phyloP scores from a whole-genome alignment of 2,329 filamentous ascomycete genomes.

The Piedraia hortae region DNA sequence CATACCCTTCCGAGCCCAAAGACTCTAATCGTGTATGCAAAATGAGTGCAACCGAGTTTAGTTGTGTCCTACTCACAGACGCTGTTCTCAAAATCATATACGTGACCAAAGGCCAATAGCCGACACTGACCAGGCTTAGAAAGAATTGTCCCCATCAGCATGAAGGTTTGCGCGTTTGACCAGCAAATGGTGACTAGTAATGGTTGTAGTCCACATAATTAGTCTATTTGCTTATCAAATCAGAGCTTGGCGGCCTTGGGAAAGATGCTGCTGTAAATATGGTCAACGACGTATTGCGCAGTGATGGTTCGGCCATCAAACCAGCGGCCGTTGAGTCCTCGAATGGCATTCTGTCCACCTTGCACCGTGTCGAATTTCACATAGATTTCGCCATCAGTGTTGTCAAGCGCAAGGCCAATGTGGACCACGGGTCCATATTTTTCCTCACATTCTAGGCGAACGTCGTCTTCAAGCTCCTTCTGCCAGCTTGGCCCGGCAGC shows the following conservation, averaged over 20 bases:
- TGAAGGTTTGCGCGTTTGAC: neutral
- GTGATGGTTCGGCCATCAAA: conserved; percentile 85
- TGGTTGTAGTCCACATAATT: neutral
- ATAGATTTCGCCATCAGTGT: conserved; percentile 90
- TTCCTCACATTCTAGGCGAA: conserved; percentile 70
- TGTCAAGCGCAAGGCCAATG: conserved; percentile 52
- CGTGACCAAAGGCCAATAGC: no score
- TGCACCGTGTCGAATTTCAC: conserved; percentile 93
- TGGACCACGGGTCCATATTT: conserved; percentile 97
- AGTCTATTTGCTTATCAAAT: conserved; percentile 1
- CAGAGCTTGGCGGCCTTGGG: conserved; percentile 10
- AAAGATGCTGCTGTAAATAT: conserved; percentile 45
- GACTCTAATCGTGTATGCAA: no score
- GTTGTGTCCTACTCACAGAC: neutral
- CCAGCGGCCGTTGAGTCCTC: conserved; percentile 85
- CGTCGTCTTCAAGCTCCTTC: conserved; percentile 82
- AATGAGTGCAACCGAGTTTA: neutral
- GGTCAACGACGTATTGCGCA: conserved; percentile 87
- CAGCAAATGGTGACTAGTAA: neutral
- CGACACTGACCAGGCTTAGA: neutral
- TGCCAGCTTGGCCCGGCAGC: conserved; percentile 65
- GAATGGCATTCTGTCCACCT: conserved; percentile 90
- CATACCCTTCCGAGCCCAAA: no score
- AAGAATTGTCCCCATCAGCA: neutral
- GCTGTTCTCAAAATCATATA: no score